Evolutionary conservation across 2,329 filamentous ascomycete species (phyloP), one percentile per base, ranked within the genome.

Genomic region (Neonectria hederae): DNA sequence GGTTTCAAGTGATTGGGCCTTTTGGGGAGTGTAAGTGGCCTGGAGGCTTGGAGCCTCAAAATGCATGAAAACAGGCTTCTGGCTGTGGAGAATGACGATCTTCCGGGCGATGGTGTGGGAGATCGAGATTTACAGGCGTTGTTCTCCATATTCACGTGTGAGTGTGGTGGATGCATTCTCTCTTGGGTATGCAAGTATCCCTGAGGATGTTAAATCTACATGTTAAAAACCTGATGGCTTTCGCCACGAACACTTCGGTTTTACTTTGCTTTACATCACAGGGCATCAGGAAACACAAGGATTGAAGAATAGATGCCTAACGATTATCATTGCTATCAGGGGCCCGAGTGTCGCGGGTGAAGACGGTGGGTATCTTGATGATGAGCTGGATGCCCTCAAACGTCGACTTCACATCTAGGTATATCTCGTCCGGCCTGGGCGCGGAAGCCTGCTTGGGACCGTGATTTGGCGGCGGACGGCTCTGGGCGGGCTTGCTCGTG

Each of bases 351-450:
- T 71, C 71, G 43, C 76, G 79, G 59, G 82, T 81, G 69, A 87
- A 86, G 26, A 86, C 82, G 2, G 84, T 87, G 24, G 85, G 85
- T 62, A 87, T 87, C 70, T 85, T 83, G 68, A 87, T 86, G 26
- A 83, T 86, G 57, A 87, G 74, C 74, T 87, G 85, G 69, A 87
- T 86, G 2, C 85, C 85, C 58, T 87, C 85, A 43, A 81, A 84
- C 5, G 85, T 87, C 35, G 84, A 87, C 74, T 85, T 86, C 62
- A 87, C 84, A 67, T 87, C 85, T 61, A 87, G 71, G 68, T 84
- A 87, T 28, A 87, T 82, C 71, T 87, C 85, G 2, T 84, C 84
- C 3, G 84, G 84, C 65, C 78, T 80, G 21, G 81, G 81, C 5
- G 73, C 74, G 4, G 76, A 74, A 3, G 76, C 75, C 59, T 79